phyloP scores from a whole-genome alignment of 768 basidiomycete species.

The Lactifluus pinguis region DNA sequence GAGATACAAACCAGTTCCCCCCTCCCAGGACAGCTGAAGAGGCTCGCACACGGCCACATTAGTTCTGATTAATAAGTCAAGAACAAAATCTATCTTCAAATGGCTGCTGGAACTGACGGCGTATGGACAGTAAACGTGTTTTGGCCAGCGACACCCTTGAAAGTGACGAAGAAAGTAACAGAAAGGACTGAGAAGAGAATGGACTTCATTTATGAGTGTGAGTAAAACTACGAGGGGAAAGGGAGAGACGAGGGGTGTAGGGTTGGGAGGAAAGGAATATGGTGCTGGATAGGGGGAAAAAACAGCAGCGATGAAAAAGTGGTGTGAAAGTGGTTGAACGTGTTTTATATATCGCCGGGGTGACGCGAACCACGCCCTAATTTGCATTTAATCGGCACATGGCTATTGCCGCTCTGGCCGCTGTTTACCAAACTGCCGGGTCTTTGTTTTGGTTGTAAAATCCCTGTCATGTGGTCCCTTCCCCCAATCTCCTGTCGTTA shows the following conservation, averaged over 20 bases:
- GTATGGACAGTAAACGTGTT: no score
- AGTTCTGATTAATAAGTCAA: no score
- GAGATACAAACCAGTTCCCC: constrained; percentile 35
- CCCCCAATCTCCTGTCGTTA: no score
- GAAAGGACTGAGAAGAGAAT: constrained; percentile 17
- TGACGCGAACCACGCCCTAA: background rate
- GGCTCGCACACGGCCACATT: constrained; percentile 50
- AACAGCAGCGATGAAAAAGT: constrained; percentile 15
- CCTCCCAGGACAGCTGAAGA: constrained; percentile 42
- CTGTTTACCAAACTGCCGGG: background rate
- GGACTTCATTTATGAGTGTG: constrained; percentile 38
- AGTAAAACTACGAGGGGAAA: constrained; percentile 19
- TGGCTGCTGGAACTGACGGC: no score
- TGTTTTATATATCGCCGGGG: background rate
- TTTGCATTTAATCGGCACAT: background rate
- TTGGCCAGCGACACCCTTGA: no score
- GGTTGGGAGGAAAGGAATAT: constrained; percentile 22
- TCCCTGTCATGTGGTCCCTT: background rate
- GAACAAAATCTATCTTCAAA: no score
- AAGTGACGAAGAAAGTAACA: no score
- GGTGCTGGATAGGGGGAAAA: constrained; percentile 24
- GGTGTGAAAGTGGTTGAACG: background rate
- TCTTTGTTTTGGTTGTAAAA: background rate
- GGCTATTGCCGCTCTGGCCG: background rate
- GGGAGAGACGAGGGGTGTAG: constrained; percentile 24